Evolutionary conservation across 495 filamentous ascomycete species (phyloP).

Genomic region (Penicillium paxilli): DNA sequence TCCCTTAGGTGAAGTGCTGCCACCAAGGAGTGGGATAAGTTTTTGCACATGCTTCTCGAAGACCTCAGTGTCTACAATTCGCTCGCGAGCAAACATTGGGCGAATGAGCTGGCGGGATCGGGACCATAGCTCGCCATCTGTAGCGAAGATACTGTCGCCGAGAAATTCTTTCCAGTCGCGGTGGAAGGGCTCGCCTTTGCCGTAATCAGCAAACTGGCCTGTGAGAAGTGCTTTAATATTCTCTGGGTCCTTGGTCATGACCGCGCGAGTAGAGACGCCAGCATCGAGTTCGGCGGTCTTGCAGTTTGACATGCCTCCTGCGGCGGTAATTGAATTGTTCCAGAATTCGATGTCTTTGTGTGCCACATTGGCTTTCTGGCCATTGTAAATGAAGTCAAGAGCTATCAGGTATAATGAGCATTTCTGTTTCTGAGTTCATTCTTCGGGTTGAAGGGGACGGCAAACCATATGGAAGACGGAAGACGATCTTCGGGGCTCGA

Average conservation of each 20-base stretch:
- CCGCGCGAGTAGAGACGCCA: slow-evolving; percentile 51
- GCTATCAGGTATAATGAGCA: slow-evolving; percentile 40
- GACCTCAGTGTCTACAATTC: slow-evolving; percentile 74
- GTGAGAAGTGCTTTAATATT: slow-evolving; percentile 80
- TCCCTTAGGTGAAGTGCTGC: slow-evolving; percentile 33
- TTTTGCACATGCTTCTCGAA: slow-evolving; percentile 76
- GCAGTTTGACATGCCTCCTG: slow-evolving; percentile 30
- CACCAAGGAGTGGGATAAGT: slow-evolving; percentile 62
- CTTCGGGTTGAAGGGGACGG: neutral
- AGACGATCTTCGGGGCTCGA: slow-evolving; percentile 33
- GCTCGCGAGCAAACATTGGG: slow-evolving; percentile 81
- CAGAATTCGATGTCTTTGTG: slow-evolving; percentile 63
- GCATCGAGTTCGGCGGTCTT: slow-evolving; percentile 63
- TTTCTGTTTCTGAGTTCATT: neutral
- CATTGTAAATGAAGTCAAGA: slow-evolving; percentile 58
- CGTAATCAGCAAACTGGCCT: slow-evolving; percentile 66
- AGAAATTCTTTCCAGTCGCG: slow-evolving; percentile 70
- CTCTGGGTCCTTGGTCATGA: slow-evolving; percentile 66
- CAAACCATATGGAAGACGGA: slow-evolving; percentile 39
- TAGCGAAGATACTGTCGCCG: slow-evolving; percentile 78
- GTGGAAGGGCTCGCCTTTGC: slow-evolving; percentile 71
- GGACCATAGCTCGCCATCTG: slow-evolving; percentile 75
- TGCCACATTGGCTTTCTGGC: slow-evolving; percentile 47
- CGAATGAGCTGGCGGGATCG: slow-evolving; percentile 71
- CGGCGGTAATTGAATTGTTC: slow-evolving; percentile 44